phyloP scores from a whole-genome alignment of 192 early-diverging fungal species.

The Linnemannia zychae region DNA sequence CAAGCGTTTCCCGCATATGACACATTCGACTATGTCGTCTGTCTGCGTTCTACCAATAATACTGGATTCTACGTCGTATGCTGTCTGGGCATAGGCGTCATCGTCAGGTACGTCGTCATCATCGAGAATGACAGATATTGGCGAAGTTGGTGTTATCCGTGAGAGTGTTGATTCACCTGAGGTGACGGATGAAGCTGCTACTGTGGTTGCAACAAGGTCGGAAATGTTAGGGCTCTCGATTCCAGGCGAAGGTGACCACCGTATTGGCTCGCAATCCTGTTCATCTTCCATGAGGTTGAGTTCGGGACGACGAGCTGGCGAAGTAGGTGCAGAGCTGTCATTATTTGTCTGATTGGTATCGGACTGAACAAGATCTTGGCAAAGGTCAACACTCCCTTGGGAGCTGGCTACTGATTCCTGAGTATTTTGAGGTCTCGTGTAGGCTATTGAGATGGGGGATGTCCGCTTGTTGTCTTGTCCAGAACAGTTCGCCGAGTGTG shows the following conservation, averaged over 20 bases:
- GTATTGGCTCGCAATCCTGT: neutral
- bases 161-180: neutral
- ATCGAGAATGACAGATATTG: neutral
- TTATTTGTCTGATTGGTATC: too few relatives aligned
- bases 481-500: neutral
- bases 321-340: neutral
- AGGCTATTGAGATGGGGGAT: neutral
- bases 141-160: neutral
- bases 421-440: neutral
- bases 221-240: constrained; percentile 7
- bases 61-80: neutral
- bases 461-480: neutral
- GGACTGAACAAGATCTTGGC: neutral
- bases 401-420: constrained; percentile 22
- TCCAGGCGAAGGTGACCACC: constrained; percentile 14
- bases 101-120: neutral
- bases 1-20: constrained; percentile 34
- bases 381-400: constrained; percentile 17
- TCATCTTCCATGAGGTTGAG: neutral
- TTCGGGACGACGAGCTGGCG: neutral
- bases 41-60: neutral
- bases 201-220: constrained; percentile 21
- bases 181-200: neutral
- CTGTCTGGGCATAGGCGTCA: neutral
- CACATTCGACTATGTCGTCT: constrained; percentile 14